Percentiles rank a stretch among this genome's conserved stretches.
These are phyloP conservation scores for Juncus effusus DNA, from an alignment of 176 grass and related monocot genomes.

Conservation along the genomic window DNA sequence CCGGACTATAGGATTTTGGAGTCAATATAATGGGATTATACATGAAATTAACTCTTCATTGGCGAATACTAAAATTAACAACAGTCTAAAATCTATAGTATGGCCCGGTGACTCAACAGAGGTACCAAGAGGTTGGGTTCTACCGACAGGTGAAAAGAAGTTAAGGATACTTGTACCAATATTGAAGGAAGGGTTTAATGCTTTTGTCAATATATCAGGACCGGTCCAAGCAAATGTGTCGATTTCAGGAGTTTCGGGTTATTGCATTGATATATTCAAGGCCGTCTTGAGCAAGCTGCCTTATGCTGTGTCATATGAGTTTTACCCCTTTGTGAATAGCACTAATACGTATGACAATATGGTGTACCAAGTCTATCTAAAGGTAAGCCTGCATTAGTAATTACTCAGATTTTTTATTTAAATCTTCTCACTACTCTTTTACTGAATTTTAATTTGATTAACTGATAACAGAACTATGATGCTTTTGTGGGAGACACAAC, in stretches of 20 bases:
- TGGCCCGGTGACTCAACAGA: constrained; percentile 23
- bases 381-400: constrained; percentile 25
- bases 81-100: neutral
- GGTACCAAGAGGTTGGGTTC: constrained; percentile 37
- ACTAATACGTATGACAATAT: constrained; percentile 37
- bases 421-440: neutral
- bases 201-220: constrained; percentile 32
- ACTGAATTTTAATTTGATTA: neutral
- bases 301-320: constrained; percentile 28
- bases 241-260: constrained; percentile 20
- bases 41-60: neutral
- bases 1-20: constrained; percentile 38
- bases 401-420: neutral
- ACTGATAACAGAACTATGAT: constrained; percentile 35
- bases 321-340: neutral
- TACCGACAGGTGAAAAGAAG: neutral
- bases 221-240: neutral
- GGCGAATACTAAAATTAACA: constrained; percentile 5
- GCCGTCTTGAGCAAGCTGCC: constrained; percentile 35
- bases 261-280: constrained; percentile 55
- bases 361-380: constrained; percentile 4
- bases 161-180: constrained; percentile 30
- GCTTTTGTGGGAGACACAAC: constrained; percentile 49
- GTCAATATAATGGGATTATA: neutral
- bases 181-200: constrained; percentile 32